Conservation (phyloP, 495 filamentous ascomycete species). For the Tuber borchii region DNA sequence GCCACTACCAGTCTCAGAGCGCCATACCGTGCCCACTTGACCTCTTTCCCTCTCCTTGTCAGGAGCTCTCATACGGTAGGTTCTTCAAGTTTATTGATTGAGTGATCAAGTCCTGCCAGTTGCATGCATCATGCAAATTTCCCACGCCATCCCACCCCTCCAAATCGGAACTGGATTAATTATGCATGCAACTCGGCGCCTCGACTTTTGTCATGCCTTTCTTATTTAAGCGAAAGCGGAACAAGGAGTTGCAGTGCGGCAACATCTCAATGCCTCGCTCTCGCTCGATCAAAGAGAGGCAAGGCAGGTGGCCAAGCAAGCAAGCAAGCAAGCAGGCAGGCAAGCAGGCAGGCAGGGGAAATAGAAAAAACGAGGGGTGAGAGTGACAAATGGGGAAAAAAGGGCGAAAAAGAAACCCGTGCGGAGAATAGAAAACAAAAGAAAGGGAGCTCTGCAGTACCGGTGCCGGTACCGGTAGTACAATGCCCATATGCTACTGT, state of each 20-base stretch:
- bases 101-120: slow-evolving; percentile 18
- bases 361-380: neutral
- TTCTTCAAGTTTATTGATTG: slow-evolving; percentile 2
- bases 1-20: slow-evolving; percentile 4
- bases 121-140: slow-evolving; percentile 39
- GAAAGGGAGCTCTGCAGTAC: neutral
- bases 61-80: neutral
- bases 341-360: neutral
- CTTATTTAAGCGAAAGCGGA: slow-evolving; percentile 27
- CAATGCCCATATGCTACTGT: no score
- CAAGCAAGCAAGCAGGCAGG: neutral
- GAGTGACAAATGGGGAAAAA: neutral
- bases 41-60: neutral
- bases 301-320: neutral
- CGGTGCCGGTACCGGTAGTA: neutral
- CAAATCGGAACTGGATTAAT: slow-evolving; percentile 17
- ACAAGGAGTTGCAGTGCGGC: neutral
- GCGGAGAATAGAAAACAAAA: neutral
- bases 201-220: slow-evolving; percentile 39
- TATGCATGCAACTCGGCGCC: slow-evolving; percentile 40
- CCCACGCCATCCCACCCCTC: slow-evolving; percentile 14
- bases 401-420: neutral
- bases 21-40: neutral
- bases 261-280: slow-evolving; percentile 5
- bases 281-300: neutral